Evolutionary conservation across 257 asterid genomes (phyloP).

Genomic region (Craterostigma plantagineum): DNA sequence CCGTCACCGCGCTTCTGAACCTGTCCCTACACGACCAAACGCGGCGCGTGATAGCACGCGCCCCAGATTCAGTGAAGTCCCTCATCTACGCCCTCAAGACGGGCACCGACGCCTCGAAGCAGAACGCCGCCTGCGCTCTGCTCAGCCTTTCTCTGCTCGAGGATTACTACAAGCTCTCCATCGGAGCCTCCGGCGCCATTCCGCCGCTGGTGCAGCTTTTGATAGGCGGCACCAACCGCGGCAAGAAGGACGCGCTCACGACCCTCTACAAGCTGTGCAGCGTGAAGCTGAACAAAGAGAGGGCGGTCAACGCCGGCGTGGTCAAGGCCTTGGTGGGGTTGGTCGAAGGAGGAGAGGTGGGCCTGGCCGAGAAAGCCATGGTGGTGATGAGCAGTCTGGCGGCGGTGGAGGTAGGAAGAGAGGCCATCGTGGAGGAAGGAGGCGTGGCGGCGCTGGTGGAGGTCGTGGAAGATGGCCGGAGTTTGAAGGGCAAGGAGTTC

Average conservation of each 20-base stretch:
- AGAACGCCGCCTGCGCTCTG: slow-evolving; percentile 85
- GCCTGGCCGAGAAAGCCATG: slow-evolving; percentile 93
- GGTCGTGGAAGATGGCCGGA: slow-evolving; percentile 61
- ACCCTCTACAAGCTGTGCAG: slow-evolving; percentile 73
- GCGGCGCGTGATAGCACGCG: slow-evolving; percentile 33
- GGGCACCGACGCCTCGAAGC: slow-evolving; percentile 76
- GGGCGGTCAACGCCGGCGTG: slow-evolving; percentile 75
- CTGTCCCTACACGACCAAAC: slow-evolving; percentile 69
- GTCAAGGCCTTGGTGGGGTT: slow-evolving; percentile 62
- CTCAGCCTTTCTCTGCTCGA: slow-evolving; percentile 70
- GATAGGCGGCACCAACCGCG: slow-evolving; percentile 61
- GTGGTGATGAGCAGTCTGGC: slow-evolving; percentile 85
- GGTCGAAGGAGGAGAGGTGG: slow-evolving; percentile 58
- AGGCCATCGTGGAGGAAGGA: slow-evolving; percentile 70
- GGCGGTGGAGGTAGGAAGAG: slow-evolving; percentile 40
- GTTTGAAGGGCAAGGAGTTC: slow-evolving; percentile 74
- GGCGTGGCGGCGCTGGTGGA: slow-evolving; percentile 77
- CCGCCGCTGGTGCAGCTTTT: slow-evolving; percentile 64
- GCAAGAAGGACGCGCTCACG: slow-evolving; percentile 82
- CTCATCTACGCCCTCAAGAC: slow-evolving; percentile 63
- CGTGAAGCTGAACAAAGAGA: slow-evolving; percentile 62
- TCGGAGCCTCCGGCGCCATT: slow-evolving; percentile 84
- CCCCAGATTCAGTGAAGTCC: slow-evolving; percentile 50
- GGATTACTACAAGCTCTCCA: slow-evolving; percentile 56
- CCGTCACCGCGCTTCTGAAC: slow-evolving; percentile 73